Evolutionary conservation across 1,284 basidiomycete species (phyloP).

Genomic region (Microstroma glucosiphilum): DNA sequence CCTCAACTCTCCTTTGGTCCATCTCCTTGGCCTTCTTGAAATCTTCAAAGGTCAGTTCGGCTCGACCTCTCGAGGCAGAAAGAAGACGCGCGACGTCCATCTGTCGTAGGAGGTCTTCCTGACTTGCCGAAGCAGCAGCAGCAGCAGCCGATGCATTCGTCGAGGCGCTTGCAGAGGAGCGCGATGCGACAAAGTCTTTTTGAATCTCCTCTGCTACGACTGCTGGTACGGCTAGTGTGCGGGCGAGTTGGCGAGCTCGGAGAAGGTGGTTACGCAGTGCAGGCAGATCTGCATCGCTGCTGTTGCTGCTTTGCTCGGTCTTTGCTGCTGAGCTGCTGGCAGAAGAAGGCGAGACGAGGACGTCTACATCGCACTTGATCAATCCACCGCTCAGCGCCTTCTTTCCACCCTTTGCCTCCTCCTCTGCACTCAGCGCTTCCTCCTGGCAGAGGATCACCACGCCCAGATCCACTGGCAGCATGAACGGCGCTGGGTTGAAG

Average conservation of each 20-base stretch:
- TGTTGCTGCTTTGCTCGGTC: not conserved
- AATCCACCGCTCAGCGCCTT: not conserved
- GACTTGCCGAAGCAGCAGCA: not conserved
- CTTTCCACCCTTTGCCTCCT: not conserved
- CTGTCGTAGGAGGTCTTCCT: conserved; percentile 1
- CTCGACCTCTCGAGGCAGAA: not conserved
- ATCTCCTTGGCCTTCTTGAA: not conserved
- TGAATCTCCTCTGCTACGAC: conserved; percentile 1
- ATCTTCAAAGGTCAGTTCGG: conserved; percentile 1
- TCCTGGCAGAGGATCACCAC: not conserved
- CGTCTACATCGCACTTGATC: conserved; percentile 4
- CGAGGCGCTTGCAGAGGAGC: not conserved
- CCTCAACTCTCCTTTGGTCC: not conserved
- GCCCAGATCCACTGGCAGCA: not conserved
- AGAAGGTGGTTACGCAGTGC: conserved; percentile 2
- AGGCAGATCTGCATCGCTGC: not conserved
- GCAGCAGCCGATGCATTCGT: not conserved
- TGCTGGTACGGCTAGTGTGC: not conserved
- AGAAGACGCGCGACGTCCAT: conserved; percentile 3
- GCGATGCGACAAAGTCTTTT: not conserved
- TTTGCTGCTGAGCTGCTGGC: not conserved
- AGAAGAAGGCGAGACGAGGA: not conserved
- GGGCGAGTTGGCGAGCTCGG: not conserved
- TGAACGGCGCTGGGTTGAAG: not conserved
- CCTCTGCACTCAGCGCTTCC: not conserved